phyloP scores from a whole-genome alignment of 1,284 basidiomycete genomes.

The Tylopilus orsonianus region DNA sequence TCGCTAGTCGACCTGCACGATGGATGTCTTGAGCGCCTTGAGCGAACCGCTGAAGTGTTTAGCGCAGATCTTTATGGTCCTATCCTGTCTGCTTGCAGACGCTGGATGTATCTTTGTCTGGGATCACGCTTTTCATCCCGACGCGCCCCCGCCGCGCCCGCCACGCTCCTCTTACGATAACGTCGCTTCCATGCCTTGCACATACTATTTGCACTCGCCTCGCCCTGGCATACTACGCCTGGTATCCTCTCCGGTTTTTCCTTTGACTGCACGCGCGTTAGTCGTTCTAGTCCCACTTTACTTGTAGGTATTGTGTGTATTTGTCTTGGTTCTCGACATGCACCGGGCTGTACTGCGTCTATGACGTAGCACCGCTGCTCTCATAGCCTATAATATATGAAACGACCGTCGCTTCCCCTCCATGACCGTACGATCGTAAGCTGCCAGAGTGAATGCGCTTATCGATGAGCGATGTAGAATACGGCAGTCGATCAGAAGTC shows the following conservation, averaged over 20 bases:
- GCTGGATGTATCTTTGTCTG: slow-evolving; percentile 11
- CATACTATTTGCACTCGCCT: slow-evolving; percentile 17
- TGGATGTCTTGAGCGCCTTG: slow-evolving; percentile 29
- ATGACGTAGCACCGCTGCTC: slow-evolving; percentile 32
- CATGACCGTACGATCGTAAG: neutral
- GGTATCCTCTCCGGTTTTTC: slow-evolving; percentile 26
- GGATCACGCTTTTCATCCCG: slow-evolving; percentile 9
- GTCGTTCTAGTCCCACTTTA: slow-evolving; percentile 27
- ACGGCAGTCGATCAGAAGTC: neutral
- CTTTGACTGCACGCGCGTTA: slow-evolving; percentile 22
- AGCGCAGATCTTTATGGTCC: slow-evolving; percentile 7
- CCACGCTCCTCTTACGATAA: neutral
- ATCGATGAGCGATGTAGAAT: slow-evolving; percentile 10
- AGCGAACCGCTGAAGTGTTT: slow-evolving; percentile 8
- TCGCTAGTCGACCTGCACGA: slow-evolving; percentile 33
- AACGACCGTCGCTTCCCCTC: slow-evolving; percentile 25
- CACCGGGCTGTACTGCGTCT: slow-evolving; percentile 32
- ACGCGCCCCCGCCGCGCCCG: neutral
- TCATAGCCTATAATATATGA: slow-evolving; percentile 31
- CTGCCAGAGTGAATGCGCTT: neutral
- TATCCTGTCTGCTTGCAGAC: slow-evolving; percentile 29
- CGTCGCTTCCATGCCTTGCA: slow-evolving; percentile 8
- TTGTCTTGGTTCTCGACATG: slow-evolving; percentile 30
- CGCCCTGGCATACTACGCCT: slow-evolving; percentile 25
- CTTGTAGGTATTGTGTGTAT: slow-evolving; percentile 37